Percentiles rank a stretch among this genome's conserved stretches.
phyloP scores from a whole-genome alignment of 2,329 filamentous ascomycete genomes.

The Penicillium sp. region DNA sequence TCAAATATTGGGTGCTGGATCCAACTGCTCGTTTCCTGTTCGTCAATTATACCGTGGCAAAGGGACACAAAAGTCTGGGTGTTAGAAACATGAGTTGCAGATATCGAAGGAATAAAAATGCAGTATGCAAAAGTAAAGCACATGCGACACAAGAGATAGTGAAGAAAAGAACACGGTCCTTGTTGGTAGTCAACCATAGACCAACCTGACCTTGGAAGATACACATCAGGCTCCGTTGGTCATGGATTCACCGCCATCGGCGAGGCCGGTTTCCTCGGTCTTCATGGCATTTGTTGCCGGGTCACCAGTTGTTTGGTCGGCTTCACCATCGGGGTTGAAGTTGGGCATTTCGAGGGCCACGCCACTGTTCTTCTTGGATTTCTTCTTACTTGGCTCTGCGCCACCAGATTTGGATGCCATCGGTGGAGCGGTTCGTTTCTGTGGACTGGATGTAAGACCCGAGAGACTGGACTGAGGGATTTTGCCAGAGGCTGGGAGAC shows the following conservation, averaged over 20 bases:
- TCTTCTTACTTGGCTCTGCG: slow-evolving; percentile 44
- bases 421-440: slow-evolving; percentile 40
- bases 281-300: slow-evolving; percentile 18
- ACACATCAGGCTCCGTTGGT: slow-evolving; percentile 20
- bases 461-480: slow-evolving; percentile 37
- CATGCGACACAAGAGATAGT: background rate
- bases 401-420: slow-evolving; percentile 26
- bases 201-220: slow-evolving; percentile 22
- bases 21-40: background rate
- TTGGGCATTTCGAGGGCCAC: slow-evolving; percentile 26
- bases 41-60: background rate
- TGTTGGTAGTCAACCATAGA: slow-evolving; percentile 28
- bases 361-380: slow-evolving; percentile 43
- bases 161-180: background rate
- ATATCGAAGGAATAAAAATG: background rate
- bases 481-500: slow-evolving; percentile 48
- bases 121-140: background rate
- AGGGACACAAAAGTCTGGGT: background rate
- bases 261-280: slow-evolving; percentile 23
- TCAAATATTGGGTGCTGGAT: background rate
- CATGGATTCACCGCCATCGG: slow-evolving; percentile 26
- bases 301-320: slow-evolving; percentile 25
- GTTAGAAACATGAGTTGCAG: background rate
- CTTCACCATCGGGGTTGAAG: slow-evolving; percentile 24
- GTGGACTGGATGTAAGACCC: slow-evolving; percentile 38